Evolutionary conservation across 768 basidiomycete species (phyloP).

Genomic region (Leccinum rimulosum): DNA sequence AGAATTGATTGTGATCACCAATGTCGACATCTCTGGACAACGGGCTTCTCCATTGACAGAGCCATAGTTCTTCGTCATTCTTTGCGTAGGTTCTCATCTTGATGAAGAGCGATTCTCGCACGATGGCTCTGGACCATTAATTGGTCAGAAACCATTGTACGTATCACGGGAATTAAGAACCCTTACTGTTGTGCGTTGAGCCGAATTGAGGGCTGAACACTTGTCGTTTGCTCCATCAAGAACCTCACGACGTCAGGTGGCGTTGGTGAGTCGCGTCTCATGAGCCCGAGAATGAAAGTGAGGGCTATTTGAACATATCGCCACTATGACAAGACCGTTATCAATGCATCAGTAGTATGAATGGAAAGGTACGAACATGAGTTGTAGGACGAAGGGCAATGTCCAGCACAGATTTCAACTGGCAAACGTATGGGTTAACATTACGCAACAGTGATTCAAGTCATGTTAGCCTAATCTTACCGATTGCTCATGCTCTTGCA

Average conservation of each 20-base stretch:
- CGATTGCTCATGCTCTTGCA: constrained; percentile 46
- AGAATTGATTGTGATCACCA: constrained; percentile 47
- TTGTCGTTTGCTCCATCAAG: constrained; percentile 63
- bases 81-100: constrained; percentile 75
- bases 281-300: constrained; percentile 56
- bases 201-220: constrained; percentile 69
- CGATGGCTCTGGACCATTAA: constrained; percentile 49
- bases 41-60: constrained; percentile 69
- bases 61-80: constrained; percentile 66
- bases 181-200: constrained; percentile 60
- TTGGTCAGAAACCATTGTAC: background rate
- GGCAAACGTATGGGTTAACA: constrained; percentile 3
- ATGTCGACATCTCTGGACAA: constrained; percentile 46
- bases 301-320: constrained; percentile 74
- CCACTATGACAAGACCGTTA: constrained; percentile 52
- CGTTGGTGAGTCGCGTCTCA: constrained; percentile 60
- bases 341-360: constrained; percentile 1
- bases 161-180: background rate
- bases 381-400: constrained; percentile 61
- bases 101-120: constrained; percentile 63
- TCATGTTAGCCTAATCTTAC: constrained; percentile 33
- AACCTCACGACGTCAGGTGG: constrained; percentile 55
- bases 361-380: constrained; percentile 52
- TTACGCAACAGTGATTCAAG: background rate
- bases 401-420: constrained; percentile 62